Evolutionary conservation across 2,329 filamentous ascomycete genomes (phyloP), one percentile per base, ranked within the genome.

Genomic region (Fusarium sp.): DNA sequence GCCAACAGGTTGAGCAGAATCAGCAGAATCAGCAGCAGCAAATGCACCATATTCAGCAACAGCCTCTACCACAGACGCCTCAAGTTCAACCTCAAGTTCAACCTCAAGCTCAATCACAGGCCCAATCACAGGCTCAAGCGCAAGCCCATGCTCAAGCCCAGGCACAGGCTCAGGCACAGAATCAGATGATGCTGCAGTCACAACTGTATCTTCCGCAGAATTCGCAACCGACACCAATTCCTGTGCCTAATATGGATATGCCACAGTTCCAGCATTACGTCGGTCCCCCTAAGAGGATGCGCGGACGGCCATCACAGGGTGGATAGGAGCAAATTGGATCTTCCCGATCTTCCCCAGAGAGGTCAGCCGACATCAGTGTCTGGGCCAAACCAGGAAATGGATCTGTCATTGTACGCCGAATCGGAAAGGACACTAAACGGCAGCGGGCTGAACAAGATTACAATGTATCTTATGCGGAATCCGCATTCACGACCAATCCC

Each of bases 251-350:
- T 11, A 72, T 77, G 57, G 71, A 71, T 11, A 74, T 78, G 67
- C 69, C 70, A 4, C 69, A 74, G 31, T 79, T 76, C 30, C 75
- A 74, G 50, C 73, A 74, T 39, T 80, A 77, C 43, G 65, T 70
- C 7, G 73, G 73, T 5, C 73, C 74, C n/a, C 61, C 72, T 9
- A 79, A 77, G 65, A 73, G 77, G 42, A 75, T 75, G 44, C 78
- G 76, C 14, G 73, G 75, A 12, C 65, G 72, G 25, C 65, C 72
- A 45, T 74, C 73, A 26, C 70, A 74, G 43, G 57, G 67, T 41
- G 62, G 65, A 18, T 37, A 37, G 34, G 18, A n/a, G 34, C 34
- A n/a, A 7, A 37, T 37, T n/a, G 18, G 34, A 18, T 34, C 5
- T 18, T 18, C 31, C 2, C 31, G 2, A 37, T 37, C 18, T 37